phyloP scores from a whole-genome alignment of 352 stramenopile genomes.

The Pilasporangium apinafurcum region DNA sequence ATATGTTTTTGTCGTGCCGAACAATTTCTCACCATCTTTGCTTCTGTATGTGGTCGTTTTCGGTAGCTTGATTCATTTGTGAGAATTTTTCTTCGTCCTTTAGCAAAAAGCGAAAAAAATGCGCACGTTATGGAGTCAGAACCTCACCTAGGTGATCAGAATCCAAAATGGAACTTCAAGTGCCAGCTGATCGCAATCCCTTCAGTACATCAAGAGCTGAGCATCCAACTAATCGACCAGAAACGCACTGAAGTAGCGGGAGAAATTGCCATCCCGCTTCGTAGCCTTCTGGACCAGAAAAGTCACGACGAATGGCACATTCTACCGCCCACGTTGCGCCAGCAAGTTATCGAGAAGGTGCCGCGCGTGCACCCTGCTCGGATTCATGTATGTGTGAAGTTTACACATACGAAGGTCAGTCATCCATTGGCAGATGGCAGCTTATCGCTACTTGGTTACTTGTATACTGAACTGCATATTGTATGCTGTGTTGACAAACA shows the following conservation, averaged over 20 bases:
- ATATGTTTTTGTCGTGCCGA: not conserved
- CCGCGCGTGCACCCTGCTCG: slow-evolving; percentile 23
- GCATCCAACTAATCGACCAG: slow-evolving; percentile 47
- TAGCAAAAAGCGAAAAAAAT: not conserved
- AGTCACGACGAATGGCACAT: slow-evolving; percentile 49
- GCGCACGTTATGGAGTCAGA: slow-evolving; percentile 19
- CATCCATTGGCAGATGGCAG: not conserved
- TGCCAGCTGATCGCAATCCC: slow-evolving; percentile 26
- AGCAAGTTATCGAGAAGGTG: slow-evolving; percentile 46
- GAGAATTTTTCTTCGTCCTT: slow-evolving; percentile 23
- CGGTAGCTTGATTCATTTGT: slow-evolving; percentile 53
- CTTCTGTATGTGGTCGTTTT: not conserved
- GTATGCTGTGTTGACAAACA: not conserved
- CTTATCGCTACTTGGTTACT: not conserved
- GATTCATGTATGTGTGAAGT: slow-evolving; percentile 24
- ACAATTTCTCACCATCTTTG: too few relatives aligned
- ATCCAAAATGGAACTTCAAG: slow-evolving; percentile 32
- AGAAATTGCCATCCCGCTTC: slow-evolving; percentile 36
- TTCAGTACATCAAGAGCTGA: slow-evolving; percentile 28
- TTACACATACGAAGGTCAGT: slow-evolving; percentile 55
- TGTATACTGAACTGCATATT: not conserved
- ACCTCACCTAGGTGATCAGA: slow-evolving; percentile 29
- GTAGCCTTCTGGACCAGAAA: slow-evolving; percentile 51
- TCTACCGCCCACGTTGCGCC: slow-evolving; percentile 46
- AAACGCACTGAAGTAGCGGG: slow-evolving; percentile 40